These are phyloP conservation scores for Bassia scoparia DNA, from an alignment of 148 eudicot species.

Conservation along the genomic window DNA sequence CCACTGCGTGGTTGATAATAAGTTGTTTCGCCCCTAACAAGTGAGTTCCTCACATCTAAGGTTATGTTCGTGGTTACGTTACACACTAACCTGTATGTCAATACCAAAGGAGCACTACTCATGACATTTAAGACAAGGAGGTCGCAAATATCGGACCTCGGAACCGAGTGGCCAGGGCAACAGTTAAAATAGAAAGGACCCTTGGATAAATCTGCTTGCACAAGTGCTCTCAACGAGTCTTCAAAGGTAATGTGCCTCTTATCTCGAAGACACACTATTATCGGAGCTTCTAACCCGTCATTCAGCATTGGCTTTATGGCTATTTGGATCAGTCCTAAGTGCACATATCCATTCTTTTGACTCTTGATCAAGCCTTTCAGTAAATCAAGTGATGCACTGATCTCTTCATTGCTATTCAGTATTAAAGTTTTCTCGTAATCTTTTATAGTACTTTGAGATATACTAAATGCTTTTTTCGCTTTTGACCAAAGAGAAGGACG, in stretches of 20 bases:
- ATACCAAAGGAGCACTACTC: neutral
- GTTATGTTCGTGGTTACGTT: neutral
- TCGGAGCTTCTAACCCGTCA: neutral
- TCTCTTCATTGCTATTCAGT: neutral
- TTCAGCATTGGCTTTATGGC: neutral
- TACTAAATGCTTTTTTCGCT: neutral
- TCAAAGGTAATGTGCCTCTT: neutral
- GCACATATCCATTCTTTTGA: neutral
- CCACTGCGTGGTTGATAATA: neutral
- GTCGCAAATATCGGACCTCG: neutral
- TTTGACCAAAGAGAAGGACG: neutral
- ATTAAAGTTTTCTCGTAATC: conserved; percentile 8
- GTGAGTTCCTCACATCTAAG: neutral
- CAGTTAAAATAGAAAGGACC: conserved; percentile 1
- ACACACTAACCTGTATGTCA: conserved; percentile 9
- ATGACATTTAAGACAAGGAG: neutral
- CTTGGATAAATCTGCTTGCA: neutral
- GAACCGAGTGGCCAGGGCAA: neutral
- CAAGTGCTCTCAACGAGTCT: neutral
- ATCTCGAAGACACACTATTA: conserved; percentile 4
- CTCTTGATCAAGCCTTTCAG: neutral
- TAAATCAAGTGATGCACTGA: no score
- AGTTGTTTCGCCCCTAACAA: neutral
- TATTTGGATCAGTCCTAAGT: conserved; percentile 6
- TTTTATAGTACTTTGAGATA: neutral